phyloP scores from a whole-genome alignment of 495 filamentous ascomycete species.

The Pseudoneurospora amorphoporcata region DNA sequence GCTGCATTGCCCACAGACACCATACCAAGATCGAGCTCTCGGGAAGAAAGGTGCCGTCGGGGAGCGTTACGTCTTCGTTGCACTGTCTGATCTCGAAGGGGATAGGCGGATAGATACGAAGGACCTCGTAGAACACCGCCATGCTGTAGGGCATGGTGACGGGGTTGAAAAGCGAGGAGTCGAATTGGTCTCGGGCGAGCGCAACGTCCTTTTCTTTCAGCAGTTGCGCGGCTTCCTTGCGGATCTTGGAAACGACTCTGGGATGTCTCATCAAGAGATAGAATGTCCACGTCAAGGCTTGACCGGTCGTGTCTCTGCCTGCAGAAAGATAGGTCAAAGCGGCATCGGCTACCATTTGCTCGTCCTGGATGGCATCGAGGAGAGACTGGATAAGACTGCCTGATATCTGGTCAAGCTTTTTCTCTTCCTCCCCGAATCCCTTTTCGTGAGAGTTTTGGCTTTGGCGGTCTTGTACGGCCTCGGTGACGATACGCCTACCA shows the following conservation, averaged over 20 bases:
- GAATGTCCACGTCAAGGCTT: conserved; percentile 50
- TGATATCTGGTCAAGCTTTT: conserved; percentile 33
- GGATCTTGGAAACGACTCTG: conserved; percentile 24
- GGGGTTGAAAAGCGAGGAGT: conserved; percentile 32
- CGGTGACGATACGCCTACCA: conserved; percentile 40
- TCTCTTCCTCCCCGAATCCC: conserved; percentile 2
- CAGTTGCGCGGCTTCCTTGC: conserved; percentile 27
- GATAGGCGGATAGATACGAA: conserved; percentile 49
- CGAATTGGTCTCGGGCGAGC: conserved; percentile 6
- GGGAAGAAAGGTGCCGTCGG: conserved; percentile 48
- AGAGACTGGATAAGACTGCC: conserved; percentile 47
- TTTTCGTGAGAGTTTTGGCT: background rate
- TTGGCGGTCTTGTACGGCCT: conserved; percentile 26
- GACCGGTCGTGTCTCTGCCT: conserved; percentile 50
- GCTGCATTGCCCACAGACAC: conserved; percentile 52
- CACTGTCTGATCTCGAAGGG: conserved; percentile 52
- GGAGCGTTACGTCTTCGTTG: conserved; percentile 37
- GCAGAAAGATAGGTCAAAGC: conserved; percentile 52
- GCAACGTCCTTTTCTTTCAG: conserved; percentile 5
- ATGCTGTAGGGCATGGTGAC: conserved; percentile 40
- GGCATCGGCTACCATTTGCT: conserved; percentile 43
- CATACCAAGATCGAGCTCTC: conserved; percentile 42
- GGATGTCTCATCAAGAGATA: conserved; percentile 45
- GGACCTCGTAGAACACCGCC: conserved; percentile 46
- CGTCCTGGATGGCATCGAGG: conserved; percentile 40